phyloP scores from a whole-genome alignment of 2,329 filamentous ascomycete species.

The Exophiala aquamarina region DNA sequence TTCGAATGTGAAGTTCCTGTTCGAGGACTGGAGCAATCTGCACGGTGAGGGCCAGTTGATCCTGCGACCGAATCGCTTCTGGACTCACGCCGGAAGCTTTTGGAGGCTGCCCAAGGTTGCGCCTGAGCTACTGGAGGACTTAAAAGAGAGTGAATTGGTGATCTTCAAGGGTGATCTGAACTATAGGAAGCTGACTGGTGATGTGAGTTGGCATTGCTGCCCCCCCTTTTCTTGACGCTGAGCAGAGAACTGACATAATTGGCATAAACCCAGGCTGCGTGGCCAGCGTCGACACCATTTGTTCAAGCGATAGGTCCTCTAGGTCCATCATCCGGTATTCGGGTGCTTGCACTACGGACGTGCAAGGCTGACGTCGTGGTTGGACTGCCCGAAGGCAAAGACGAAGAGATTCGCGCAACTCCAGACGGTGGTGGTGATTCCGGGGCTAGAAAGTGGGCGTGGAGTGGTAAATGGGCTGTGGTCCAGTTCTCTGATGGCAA shows the following conservation, averaged over 20 bases:
- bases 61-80: conserved; percentile 83
- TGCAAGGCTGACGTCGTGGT: conserved; percentile 98
- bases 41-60: conserved; percentile 82
- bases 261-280: conserved; percentile 61
- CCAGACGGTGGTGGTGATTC: conserved; percentile 70
- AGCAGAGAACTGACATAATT: too few species aligned
- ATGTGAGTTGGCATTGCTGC: conserved; percentile 60
- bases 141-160: conserved; percentile 80
- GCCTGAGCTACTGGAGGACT: conserved; percentile 68
- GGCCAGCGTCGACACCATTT: conserved; percentile 88
- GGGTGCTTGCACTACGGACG: conserved; percentile 82
- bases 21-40: conserved; percentile 74
- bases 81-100: conserved; percentile 84
- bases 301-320: conserved; percentile 80
- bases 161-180: conserved; percentile 98
- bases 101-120: conserved; percentile 78
- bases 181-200: conserved; percentile 87
- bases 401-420: conserved; percentile 71
- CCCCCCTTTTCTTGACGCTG: not conserved
- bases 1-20: conserved; percentile 71
- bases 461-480: conserved; percentile 96
- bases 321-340: conserved; percentile 73
- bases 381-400: conserved; percentile 75
- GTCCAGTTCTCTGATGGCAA: conserved; percentile 78
- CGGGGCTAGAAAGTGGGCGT: conserved; percentile 81